phyloP scores from a whole-genome alignment of 768 basidiomycete species.

The Pisolithus marmoratus region DNA sequence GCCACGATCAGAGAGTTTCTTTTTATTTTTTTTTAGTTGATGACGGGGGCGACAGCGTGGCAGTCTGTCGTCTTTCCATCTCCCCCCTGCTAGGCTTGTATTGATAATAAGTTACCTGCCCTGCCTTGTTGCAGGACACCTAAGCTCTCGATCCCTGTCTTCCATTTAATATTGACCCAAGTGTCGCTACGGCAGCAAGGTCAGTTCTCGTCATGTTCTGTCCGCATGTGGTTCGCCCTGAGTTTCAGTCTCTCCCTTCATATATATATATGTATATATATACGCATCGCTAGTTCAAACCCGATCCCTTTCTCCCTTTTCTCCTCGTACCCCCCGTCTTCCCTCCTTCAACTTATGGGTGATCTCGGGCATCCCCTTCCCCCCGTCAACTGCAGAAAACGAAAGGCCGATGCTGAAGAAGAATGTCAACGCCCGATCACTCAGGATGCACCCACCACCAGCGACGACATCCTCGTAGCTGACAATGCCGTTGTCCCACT shows the following conservation, averaged over 20 bases:
- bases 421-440: slow-evolving; percentile 27
- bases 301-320: slow-evolving; percentile 5
- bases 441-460: slow-evolving; percentile 21
- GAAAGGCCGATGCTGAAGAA: slow-evolving; percentile 57
- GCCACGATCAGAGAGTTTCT: background rate
- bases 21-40: background rate
- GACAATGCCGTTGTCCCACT: slow-evolving; percentile 18
- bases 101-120: too few relatives aligned
- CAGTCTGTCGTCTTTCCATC: slow-evolving; percentile 18
- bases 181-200: slow-evolving; percentile 17
- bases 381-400: slow-evolving; percentile 52
- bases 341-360: slow-evolving; percentile 43
- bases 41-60: slow-evolving; percentile 25
- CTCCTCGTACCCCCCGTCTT: too few relatives aligned
- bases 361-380: slow-evolving; percentile 52
- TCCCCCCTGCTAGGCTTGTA: slow-evolving; percentile 8
- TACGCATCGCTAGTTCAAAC: slow-evolving; percentile 20
- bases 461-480: slow-evolving; percentile 34
- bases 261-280: slow-evolving; percentile 5
- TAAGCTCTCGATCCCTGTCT: too few relatives aligned
- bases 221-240: slow-evolving; percentile 29
- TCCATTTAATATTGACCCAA: too few relatives aligned
- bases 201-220: slow-evolving; percentile 16
- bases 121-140: too few relatives aligned
- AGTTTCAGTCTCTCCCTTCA: slow-evolving; percentile 21